Conservation (phyloP, 176 grass and related monocot genomes). For the Typha latifolia region DNA sequence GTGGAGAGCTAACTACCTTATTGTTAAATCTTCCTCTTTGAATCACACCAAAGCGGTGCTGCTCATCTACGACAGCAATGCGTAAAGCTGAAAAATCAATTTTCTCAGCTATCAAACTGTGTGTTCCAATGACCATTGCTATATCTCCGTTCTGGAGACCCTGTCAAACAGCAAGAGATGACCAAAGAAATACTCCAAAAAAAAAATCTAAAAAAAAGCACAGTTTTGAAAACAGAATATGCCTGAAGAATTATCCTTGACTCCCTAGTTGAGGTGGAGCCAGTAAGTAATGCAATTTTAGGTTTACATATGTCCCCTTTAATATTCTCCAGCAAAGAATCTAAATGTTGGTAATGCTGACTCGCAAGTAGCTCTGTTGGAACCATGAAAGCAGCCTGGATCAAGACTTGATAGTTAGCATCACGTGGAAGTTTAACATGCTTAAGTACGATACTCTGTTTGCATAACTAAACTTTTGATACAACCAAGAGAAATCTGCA, state of each 20-base stretch:
- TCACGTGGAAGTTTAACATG: background rate
- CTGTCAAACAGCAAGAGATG: slow-evolving; percentile 30
- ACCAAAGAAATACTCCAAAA: background rate
- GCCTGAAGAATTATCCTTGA: slow-evolving; percentile 64
- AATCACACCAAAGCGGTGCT: slow-evolving; percentile 79
- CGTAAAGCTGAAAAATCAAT: slow-evolving; percentile 58
- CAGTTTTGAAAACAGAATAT: slow-evolving; percentile 5
- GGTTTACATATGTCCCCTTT: slow-evolving; percentile 49
- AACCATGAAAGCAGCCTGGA: slow-evolving; percentile 93
- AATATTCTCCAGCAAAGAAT: slow-evolving; percentile 72
- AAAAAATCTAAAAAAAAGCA: background rate
- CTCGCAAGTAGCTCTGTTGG: slow-evolving; percentile 82
- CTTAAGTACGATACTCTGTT: background rate
- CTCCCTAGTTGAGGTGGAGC: slow-evolving; percentile 68
- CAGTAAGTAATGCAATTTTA: slow-evolving; percentile 79
- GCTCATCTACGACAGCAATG: slow-evolving; percentile 83
- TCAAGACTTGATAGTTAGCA: slow-evolving; percentile 10
- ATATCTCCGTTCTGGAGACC: slow-evolving; percentile 73
- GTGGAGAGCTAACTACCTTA: slow-evolving; percentile 36
- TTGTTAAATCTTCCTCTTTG: slow-evolving; percentile 87
- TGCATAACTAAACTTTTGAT: background rate
- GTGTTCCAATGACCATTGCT: slow-evolving; percentile 89
- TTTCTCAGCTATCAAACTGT: slow-evolving; percentile 79
- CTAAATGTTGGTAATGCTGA: slow-evolving; percentile 74
- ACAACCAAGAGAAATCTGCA: background rate